Evolutionary conservation across 129 eudicot genomes (phyloP), one percentile per base, ranked within the genome.

Genomic region (Dittrichia graveolens): DNA sequence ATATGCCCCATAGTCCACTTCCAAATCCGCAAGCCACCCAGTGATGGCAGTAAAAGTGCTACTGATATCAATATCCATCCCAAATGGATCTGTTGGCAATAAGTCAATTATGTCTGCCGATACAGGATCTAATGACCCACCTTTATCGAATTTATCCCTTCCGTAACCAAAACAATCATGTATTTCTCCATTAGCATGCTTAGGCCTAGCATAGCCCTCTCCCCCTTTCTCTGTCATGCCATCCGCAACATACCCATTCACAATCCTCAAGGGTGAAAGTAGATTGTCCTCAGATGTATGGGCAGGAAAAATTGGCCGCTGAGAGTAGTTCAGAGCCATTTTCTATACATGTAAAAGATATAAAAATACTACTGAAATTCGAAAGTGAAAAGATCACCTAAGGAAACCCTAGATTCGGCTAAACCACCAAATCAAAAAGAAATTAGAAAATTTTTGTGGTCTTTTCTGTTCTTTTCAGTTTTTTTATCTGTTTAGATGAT

Each of bases 1-100:
- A 53, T 54, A 83, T 2, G 78, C 80, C 62, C 79, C 86, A 72
- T 71, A 86, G 48, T 86, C 94, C 73, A 74, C 83, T 58, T 86
- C 85, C 60, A 86, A 71, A 78, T 85, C 89, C 76, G 83, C 97
- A 72, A 92, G 87, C 91, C 84, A 85, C n/a, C 91, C 94, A 0
- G 81, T 83, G 70, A 89, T 79, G 42, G 91, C 96, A 0, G 96
- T 89, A 61, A 91, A 57, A 9, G 97, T 89, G 44, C 89, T 80
- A 35, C 78, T 71, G 8, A 78, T 78, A 53, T 78, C 82, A 68
- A 89, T 86, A 58, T 87, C 88, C 98, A 89, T 89, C 69, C 84
- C 91, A 74, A 92, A 92, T 12, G 96, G 97, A 87, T 92, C 97
- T 34, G 89, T 72, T 24, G 97, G 97, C 76, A 92, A 76, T 37